Percentiles rank a stretch among this genome's conserved stretches.
phyloP scores from a whole-genome alignment of 495 filamentous ascomycete species.

The Alectoria sarmentosa region DNA sequence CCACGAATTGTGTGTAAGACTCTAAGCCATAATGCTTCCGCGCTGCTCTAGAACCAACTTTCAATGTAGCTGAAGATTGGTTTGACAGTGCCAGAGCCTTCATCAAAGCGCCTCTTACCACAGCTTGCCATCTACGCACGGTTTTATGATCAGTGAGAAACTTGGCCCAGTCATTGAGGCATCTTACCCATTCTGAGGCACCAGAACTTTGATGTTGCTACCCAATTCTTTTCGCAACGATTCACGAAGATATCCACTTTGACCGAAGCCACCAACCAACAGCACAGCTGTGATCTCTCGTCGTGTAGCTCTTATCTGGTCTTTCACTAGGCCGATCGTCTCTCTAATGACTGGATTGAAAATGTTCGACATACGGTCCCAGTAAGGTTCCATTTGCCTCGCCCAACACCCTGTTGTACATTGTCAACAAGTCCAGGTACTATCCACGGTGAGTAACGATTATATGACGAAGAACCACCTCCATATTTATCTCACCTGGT shows the following conservation, averaged over 20 bases:
- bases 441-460: no score
- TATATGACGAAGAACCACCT: no score
- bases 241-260: not conserved
- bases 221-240: not conserved
- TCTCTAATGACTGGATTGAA: slow-evolving; percentile 40
- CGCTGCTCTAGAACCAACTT: slow-evolving; percentile 5
- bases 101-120: slow-evolving; percentile 6
- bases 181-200: not conserved
- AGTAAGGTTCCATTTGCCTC: slow-evolving; percentile 54
- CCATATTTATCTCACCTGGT: slow-evolving; percentile 16
- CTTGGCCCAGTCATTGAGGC: no score
- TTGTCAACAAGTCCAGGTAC: slow-evolving; percentile 24
- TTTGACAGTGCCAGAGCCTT: slow-evolving; percentile 2
- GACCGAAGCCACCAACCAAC: slow-evolving; percentile 1
- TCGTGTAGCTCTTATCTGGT: not conserved
- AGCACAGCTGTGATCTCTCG: not conserved
- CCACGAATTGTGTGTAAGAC: no score
- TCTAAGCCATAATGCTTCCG: slow-evolving; percentile 11
- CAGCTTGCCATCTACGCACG: not conserved
- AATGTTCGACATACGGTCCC: slow-evolving; percentile 52
- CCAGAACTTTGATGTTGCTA: not conserved
- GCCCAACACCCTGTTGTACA: slow-evolving; percentile 49
- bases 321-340: slow-evolving; percentile 18
- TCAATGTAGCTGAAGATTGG: not conserved
- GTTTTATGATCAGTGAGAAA: no score